A percentile compares a stretch with the other conserved stretches of the same genome.
Conservation (phyloP, 1,284 basidiomycete species). For the Athelia sp. region DNA sequence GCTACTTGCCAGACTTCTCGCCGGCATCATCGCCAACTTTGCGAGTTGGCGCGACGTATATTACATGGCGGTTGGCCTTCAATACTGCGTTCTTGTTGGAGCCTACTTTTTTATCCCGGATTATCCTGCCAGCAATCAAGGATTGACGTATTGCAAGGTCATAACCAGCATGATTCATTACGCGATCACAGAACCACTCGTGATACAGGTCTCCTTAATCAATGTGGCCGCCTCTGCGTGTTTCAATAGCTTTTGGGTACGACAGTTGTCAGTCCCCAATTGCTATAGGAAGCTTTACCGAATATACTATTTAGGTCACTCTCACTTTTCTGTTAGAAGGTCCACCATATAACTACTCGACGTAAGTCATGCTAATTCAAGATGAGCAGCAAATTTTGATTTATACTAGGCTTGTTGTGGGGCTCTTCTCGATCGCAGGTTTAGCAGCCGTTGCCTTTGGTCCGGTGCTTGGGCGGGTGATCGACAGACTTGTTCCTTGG, state of each 20-base stretch:
- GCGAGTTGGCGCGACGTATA: constrained; percentile 61
- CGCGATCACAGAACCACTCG: constrained; percentile 60
- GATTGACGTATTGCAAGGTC: constrained; percentile 56
- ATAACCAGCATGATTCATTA: constrained; percentile 67
- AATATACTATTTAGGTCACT: constrained; percentile 25
- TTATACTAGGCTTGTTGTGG: constrained; percentile 52
- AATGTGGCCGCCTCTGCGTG: constrained; percentile 52
- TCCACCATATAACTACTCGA: constrained; percentile 60
- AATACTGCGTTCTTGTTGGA: constrained; percentile 43
- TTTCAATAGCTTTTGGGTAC: constrained; percentile 62
- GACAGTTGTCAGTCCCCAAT: no score
- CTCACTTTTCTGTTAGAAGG: constrained; percentile 68
- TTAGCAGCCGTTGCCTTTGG: constrained; percentile 61
- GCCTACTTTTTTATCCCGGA: constrained; percentile 62
- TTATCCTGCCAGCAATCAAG: constrained; percentile 59
- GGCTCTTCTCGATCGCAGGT: constrained; percentile 68
- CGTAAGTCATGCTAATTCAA: constrained; percentile 33
- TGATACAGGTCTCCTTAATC: constrained; percentile 59
- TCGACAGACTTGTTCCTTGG: constrained; percentile 66
- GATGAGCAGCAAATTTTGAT: constrained; percentile 4
- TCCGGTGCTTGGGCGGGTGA: constrained; percentile 54
- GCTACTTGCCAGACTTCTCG: constrained; percentile 62
- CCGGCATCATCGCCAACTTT: constrained; percentile 63
- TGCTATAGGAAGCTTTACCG: no score
- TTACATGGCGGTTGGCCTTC: constrained; percentile 59